These are phyloP conservation scores for Hypholoma fasciculare DNA, from an alignment of 768 basidiomycete species.

Conservation along the genomic window DNA sequence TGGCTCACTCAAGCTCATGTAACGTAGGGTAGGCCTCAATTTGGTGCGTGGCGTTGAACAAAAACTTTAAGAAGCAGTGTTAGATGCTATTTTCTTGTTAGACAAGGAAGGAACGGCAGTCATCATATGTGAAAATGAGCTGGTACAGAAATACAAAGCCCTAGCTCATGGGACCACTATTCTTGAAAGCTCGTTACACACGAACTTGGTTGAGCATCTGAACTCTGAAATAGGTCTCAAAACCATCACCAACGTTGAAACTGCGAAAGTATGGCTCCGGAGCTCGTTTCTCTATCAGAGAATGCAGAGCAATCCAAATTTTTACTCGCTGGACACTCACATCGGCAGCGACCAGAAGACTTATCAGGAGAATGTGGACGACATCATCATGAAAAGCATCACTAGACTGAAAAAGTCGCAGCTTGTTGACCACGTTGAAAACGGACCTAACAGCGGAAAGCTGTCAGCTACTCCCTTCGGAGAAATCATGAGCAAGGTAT, in stretches of 20 bases:
- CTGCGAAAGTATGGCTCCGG: slow-evolving; percentile 81
- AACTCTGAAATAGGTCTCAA: slow-evolving; percentile 91
- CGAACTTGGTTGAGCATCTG: slow-evolving; percentile 84
- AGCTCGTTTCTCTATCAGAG: slow-evolving; percentile 87
- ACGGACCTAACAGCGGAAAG: slow-evolving; percentile 35
- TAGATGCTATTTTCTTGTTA: slow-evolving; percentile 21
- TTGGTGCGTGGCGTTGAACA: slow-evolving; percentile 45
- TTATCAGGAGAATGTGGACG: slow-evolving; percentile 73
- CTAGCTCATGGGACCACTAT: slow-evolving; percentile 71
- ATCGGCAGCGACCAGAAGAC: slow-evolving; percentile 42
- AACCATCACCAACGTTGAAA: slow-evolving; percentile 69
- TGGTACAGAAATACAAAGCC: slow-evolving; percentile 70
- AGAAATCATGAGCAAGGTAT: slow-evolving; percentile 85
- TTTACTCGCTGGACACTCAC: slow-evolving; percentile 59
- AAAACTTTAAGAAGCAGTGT: no score
- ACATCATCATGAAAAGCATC: slow-evolving; percentile 71
- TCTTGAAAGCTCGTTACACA: slow-evolving; percentile 85
- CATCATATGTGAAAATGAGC: slow-evolving; percentile 75
- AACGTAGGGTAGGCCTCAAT: slow-evolving; percentile 83
- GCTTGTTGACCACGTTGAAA: slow-evolving; percentile 46
- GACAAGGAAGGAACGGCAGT: slow-evolving; percentile 84
- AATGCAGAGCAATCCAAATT: slow-evolving; percentile 77
- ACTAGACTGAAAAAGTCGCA: slow-evolving; percentile 57
- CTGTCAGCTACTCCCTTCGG: slow-evolving; percentile 73
- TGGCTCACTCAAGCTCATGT: neutral